Percentiles rank a stretch among this genome's conserved stretches.
Conservation (phyloP, 1,284 basidiomycete genomes). For the Boletus holoroseus region DNA sequence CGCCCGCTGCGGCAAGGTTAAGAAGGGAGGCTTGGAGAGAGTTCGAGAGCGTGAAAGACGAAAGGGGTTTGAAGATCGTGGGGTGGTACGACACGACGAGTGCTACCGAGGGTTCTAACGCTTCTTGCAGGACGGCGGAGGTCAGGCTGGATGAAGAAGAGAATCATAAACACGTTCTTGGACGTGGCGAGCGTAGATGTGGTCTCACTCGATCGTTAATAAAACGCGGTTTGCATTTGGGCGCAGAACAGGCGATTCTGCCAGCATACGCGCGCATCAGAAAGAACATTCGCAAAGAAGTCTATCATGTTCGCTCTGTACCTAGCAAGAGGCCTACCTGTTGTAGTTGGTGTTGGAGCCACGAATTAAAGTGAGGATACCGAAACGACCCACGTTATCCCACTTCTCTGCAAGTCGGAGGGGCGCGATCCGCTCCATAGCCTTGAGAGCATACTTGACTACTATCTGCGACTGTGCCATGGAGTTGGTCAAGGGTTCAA, state of each 20-base stretch:
- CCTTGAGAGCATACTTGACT: conserved; percentile 47
- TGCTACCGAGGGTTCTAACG: conserved; percentile 55
- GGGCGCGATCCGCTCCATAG: conserved; percentile 80
- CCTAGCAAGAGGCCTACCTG: conserved; percentile 83
- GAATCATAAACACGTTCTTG: conserved; percentile 12
- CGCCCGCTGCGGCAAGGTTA: conserved; percentile 71
- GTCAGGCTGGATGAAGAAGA: conserved; percentile 57
- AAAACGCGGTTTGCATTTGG: conserved; percentile 60
- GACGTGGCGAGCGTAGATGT: conserved; percentile 1
- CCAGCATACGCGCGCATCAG: neutral
- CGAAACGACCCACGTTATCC: conserved; percentile 88
- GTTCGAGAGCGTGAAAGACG: conserved; percentile 72
- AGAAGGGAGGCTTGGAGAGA: conserved; percentile 80
- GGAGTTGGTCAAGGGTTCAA: neutral
- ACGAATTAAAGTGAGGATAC: conserved; percentile 24
- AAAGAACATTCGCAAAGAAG: conserved; percentile 2
- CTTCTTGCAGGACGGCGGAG: conserved; percentile 71
- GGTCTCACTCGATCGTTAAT: conserved; percentile 78
- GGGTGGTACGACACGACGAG: conserved; percentile 87
- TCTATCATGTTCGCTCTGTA: conserved; percentile 29
- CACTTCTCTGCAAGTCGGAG: conserved; percentile 80
- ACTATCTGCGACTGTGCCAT: conserved; percentile 11
- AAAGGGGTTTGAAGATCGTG: conserved; percentile 79
- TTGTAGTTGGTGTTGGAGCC: conserved; percentile 4
- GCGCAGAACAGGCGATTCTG: conserved; percentile 70